Percentiles rank a stretch among this genome's conserved stretches.
These are phyloP conservation scores for Viridothelium virens DNA, from an alignment of 495 filamentous ascomycete genomes.

Conservation along the genomic window DNA sequence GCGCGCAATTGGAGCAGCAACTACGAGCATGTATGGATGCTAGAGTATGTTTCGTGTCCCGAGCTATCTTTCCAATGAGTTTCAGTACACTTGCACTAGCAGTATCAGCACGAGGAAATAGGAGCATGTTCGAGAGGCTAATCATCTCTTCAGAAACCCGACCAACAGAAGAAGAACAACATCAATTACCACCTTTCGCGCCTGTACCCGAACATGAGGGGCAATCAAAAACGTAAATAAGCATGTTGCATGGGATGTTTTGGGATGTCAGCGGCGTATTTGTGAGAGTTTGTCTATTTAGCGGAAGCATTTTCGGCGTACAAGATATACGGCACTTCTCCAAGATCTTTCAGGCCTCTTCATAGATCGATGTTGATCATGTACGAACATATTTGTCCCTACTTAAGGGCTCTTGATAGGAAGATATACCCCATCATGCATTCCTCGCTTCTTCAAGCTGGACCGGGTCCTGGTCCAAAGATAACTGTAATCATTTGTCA, in stretches of 20 bases:
- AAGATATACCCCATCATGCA: too few species aligned
- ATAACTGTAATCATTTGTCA: too few species aligned
- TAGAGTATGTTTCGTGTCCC: conserved; percentile 47
- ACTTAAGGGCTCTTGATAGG: too few species aligned
- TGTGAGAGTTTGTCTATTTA: background rate
- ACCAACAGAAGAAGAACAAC: conserved; percentile 62
- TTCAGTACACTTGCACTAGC: background rate
- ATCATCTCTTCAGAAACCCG: conserved; percentile 46
- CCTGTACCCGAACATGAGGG: conserved; percentile 72
- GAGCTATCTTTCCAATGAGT: background rate
- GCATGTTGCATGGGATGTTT: background rate
- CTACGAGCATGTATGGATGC: conserved; percentile 91
- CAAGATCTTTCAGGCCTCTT: background rate
- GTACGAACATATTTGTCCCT: background rate
- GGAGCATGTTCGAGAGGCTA: background rate
- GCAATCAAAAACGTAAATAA: conserved; percentile 62
- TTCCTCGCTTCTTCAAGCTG: too few species aligned
- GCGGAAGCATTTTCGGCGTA: background rate
- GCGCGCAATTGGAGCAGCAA: conserved; percentile 69
- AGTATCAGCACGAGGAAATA: background rate
- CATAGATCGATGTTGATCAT: background rate
- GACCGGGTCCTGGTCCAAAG: too few species aligned
- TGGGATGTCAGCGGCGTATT: background rate
- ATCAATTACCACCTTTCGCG: conserved; percentile 93
- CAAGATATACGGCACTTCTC: background rate